Conservation (phyloP, 2,329 filamentous ascomycete species). For the Amesomyces nigricolor region DNA sequence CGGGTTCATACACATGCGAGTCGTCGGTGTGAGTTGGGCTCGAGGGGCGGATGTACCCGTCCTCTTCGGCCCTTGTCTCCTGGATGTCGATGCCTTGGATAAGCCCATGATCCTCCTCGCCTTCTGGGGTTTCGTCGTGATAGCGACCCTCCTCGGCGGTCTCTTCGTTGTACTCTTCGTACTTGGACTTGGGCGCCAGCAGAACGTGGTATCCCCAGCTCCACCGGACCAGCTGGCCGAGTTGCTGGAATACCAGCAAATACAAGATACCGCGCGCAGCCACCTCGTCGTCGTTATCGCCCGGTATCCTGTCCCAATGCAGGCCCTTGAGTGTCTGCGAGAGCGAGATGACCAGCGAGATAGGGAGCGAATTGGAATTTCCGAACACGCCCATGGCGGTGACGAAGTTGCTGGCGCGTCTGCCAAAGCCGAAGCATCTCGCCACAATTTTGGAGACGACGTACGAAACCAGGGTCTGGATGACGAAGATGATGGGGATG, state of each 20-base stretch:
- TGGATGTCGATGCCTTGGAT: slow-evolving; percentile 42
- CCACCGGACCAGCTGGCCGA: slow-evolving; percentile 92
- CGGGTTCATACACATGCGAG: slow-evolving; percentile 48
- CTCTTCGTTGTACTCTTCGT: slow-evolving; percentile 57
- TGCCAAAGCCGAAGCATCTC: slow-evolving; percentile 72
- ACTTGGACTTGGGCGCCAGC: slow-evolving; percentile 75
- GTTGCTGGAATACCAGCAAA: slow-evolving; percentile 92
- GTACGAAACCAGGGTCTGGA: slow-evolving; percentile 86
- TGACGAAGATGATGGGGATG: slow-evolving; percentile 88
- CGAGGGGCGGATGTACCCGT: slow-evolving; percentile 10
- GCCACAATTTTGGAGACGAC: slow-evolving; percentile 65
- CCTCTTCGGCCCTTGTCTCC: slow-evolving; percentile 35
- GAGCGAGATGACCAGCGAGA: slow-evolving; percentile 89
- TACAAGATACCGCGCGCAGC: slow-evolving; percentile 91
- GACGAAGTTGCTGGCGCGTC: slow-evolving; percentile 86
- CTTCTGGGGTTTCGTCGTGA: slow-evolving; percentile 37
- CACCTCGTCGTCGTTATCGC: slow-evolving; percentile 93
- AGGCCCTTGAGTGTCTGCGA: slow-evolving; percentile 87
- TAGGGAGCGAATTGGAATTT: slow-evolving; percentile 96
- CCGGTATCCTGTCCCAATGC: slow-evolving; percentile 86
- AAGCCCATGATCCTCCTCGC: slow-evolving; percentile 40
- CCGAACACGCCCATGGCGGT: slow-evolving; percentile 93
- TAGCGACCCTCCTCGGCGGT: slow-evolving; percentile 55
- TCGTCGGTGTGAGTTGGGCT: slow-evolving; percentile 36
- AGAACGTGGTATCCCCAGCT: slow-evolving; percentile 97